phyloP scores from a whole-genome alignment of 805 yeast species.

The Nadsonia fulvescens region DNA sequence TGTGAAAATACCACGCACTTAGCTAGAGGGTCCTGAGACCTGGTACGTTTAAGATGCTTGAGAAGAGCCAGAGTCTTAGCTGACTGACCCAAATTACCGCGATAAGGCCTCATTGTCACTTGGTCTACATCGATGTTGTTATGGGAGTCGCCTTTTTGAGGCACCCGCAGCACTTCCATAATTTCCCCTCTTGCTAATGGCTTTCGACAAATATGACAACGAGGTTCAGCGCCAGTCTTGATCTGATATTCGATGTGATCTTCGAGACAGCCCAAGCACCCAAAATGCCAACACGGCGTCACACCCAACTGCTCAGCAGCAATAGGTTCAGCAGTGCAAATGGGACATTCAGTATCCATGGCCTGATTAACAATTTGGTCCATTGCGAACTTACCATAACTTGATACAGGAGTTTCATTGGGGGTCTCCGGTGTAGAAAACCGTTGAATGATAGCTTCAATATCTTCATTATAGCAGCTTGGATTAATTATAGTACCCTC shows the following conservation, averaged over 20 bases:
- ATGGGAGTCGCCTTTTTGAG: slow-evolving; percentile 10
- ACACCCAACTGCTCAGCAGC: slow-evolving; percentile 34
- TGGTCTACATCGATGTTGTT: slow-evolving; percentile 8
- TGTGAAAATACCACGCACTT: slow-evolving; percentile 84
- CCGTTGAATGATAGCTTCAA: too few relatives aligned
- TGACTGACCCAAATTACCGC: slow-evolving; percentile 30
- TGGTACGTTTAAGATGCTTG: slow-evolving; percentile 36
- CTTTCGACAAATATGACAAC: slow-evolving; percentile 66
- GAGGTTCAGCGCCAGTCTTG: slow-evolving; percentile 24
- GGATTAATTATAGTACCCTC: slow-evolving; percentile 6
- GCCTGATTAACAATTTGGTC: too few relatives aligned
- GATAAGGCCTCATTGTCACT: slow-evolving; percentile 14
- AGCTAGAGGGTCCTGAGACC: slow-evolving; percentile 28
- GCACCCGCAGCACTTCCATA: slow-evolving; percentile 25
- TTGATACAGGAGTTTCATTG: too few relatives aligned
- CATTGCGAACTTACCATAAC: too few relatives aligned
- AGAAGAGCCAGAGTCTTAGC: slow-evolving; percentile 58
- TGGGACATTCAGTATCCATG: slow-evolving; percentile 80
- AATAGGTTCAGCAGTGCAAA: slow-evolving; percentile 60
- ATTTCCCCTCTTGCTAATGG: slow-evolving; percentile 32
- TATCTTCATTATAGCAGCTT: too few relatives aligned
- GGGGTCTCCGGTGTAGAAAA: too few relatives aligned
- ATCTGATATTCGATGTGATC: slow-evolving; percentile 60
- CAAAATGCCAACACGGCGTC: slow-evolving; percentile 67
- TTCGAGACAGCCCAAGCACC: slow-evolving; percentile 53